Conservation (phyloP, 129 eudicot genomes). For the Saposhnikovia divaricata region DNA sequence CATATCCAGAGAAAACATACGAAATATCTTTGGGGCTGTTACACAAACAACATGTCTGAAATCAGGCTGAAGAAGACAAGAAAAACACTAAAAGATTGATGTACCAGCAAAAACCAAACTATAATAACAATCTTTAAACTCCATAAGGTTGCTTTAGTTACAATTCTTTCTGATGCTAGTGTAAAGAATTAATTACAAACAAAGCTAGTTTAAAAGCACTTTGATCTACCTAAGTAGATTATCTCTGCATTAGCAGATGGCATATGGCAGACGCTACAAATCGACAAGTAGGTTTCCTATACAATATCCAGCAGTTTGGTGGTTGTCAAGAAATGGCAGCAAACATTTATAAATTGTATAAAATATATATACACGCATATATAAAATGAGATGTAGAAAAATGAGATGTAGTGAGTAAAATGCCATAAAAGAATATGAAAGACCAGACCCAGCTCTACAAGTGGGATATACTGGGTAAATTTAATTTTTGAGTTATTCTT, state of each 20-base stretch:
- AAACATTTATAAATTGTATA: background rate
- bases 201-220: background rate
- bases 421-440: background rate
- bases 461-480: no score
- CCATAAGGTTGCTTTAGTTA: background rate
- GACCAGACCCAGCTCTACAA: background rate
- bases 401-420: background rate
- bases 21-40: conserved; percentile 87
- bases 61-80: conserved; percentile 7
- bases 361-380: background rate
- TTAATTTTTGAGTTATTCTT: no score
- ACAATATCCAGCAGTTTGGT: background rate
- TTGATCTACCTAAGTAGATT: background rate
- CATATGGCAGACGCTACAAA: background rate
- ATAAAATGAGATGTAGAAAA: background rate
- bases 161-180: background rate
- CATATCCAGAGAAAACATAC: conserved; percentile 96
- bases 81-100: background rate
- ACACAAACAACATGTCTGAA: conserved; percentile 9
- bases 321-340: background rate
- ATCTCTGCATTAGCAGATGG: background rate
- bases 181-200: background rate
- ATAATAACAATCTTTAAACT: background rate
- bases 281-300: background rate
- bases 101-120: background rate